Conservation (phyloP, 345 rosid species). For the Salix udensis region DNA sequence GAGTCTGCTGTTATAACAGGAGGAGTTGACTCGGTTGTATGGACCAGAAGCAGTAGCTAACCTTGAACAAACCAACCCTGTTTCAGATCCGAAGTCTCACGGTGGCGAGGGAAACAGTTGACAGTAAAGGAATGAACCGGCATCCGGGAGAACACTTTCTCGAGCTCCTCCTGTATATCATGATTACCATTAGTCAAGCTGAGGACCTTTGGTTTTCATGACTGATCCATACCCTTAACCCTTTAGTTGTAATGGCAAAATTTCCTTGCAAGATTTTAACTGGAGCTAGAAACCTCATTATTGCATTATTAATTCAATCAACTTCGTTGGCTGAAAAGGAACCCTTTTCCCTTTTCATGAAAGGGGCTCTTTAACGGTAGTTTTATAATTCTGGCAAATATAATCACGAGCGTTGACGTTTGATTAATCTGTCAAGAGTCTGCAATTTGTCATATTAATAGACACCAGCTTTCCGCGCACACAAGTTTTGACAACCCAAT, state of each 20-base stretch:
- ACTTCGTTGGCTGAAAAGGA: background rate
- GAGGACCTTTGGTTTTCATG: conserved; percentile 10
- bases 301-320: background rate
- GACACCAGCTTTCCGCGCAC: background rate
- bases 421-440: background rate
- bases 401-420: background rate
- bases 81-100: conserved; percentile 22
- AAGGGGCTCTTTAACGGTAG: background rate
- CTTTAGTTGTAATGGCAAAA: conserved; percentile 3
- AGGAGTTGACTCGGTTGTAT: conserved; percentile 57
- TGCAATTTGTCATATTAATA: background rate
- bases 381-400: background rate
- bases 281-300: background rate
- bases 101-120: conserved; percentile 42
- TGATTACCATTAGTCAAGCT: conserved; percentile 7
- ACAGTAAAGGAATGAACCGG: background rate
- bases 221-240: conserved; percentile 27
- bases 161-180: conserved; percentile 1
- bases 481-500: background rate
- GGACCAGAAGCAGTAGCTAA: conserved; percentile 76
- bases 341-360: too few relatives aligned
- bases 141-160: conserved; percentile 10
- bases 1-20: conserved; percentile 42
- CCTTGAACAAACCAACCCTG: conserved; percentile 46
- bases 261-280: conserved; percentile 2